These are phyloP conservation scores for Aspergillus viridinutans DNA, from an alignment of 2,329 filamentous ascomycete species.

Conservation along the genomic window DNA sequence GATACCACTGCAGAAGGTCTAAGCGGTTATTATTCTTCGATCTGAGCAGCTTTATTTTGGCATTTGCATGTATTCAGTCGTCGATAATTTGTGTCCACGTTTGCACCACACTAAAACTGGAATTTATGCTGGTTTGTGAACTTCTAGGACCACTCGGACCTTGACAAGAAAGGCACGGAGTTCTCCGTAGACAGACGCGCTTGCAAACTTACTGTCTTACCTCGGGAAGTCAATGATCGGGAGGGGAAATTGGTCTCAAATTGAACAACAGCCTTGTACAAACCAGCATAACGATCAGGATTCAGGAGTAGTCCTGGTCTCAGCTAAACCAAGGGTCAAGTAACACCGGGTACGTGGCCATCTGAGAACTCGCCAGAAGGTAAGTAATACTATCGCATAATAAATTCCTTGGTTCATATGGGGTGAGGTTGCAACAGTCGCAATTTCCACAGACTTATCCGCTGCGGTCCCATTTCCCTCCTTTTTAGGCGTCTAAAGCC, in stretches of 20 bases:
- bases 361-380: background rate
- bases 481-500: too few species aligned
- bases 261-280: background rate
- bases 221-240: too few species aligned
- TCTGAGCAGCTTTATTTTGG: too few species aligned
- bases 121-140: background rate
- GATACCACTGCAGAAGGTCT: background rate
- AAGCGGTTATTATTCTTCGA: background rate
- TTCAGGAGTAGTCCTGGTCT: background rate
- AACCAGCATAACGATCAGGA: background rate
- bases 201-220: background rate
- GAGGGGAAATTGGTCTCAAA: background rate
- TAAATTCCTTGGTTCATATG: background rate
- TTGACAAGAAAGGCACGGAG: background rate
- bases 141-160: background rate
- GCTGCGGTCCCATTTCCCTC: background rate
- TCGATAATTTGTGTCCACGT: too few species aligned
- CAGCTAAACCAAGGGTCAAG: background rate
- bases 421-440: too few species aligned
- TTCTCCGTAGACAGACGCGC: background rate
- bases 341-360: background rate
- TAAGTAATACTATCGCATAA: background rate
- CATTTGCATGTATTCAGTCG: too few species aligned
- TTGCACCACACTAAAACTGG: background rate
- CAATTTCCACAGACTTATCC: background rate